A percentile compares a stretch with the other conserved stretches of the same genome.
Evolutionary conservation across 257 asterid genomes (phyloP).

Genomic region (Cordia subcordata): DNA sequence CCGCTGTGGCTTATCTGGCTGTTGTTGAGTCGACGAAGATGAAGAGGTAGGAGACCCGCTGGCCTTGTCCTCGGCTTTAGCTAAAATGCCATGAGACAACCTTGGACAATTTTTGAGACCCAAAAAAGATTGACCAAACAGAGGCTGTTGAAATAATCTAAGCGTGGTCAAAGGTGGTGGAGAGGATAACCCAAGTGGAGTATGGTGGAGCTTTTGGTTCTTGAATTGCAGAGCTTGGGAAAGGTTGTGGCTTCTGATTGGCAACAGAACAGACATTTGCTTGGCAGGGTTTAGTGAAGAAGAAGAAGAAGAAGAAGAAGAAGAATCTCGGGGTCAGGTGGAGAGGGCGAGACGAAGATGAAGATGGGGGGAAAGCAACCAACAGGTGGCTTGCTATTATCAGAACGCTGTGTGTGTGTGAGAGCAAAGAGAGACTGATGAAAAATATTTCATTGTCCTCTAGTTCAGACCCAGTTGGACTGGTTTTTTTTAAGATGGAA

Average conservation of each 20-base stretch:
- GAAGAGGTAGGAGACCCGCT: conserved; percentile 35
- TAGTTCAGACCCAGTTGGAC: not conserved
- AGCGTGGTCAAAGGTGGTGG: conserved; percentile 17
- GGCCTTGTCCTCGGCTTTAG: conserved; percentile 70
- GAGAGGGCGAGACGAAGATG: not conserved
- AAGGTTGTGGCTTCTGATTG: conserved; percentile 24
- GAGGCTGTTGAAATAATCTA: conserved; percentile 25
- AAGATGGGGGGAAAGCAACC: not conserved
- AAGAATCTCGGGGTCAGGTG: not conserved
- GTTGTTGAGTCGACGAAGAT: conserved; percentile 39
- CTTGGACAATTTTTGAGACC: conserved; percentile 24
- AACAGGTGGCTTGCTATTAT: not conserved
- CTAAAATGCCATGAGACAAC: conserved; percentile 45
- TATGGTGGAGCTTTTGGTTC: conserved; percentile 11
- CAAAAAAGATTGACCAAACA: conserved; percentile 24
- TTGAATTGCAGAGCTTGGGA: conserved; percentile 27
- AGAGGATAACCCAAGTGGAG: conserved; percentile 10
- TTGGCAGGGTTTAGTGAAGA: not conserved
- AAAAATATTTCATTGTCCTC: too few relatives aligned
- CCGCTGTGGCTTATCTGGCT: conserved; percentile 28
- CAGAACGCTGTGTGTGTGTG: too few relatives aligned
- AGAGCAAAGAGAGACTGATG: too few relatives aligned
- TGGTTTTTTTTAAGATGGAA: too few relatives aligned
- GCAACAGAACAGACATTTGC: conserved; percentile 46
- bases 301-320: too few relatives aligned